Evolutionary conservation across 179 eudicot genomes (phyloP), one percentile per base, ranked within the genome.

Genomic region (Silene vulgaris): DNA sequence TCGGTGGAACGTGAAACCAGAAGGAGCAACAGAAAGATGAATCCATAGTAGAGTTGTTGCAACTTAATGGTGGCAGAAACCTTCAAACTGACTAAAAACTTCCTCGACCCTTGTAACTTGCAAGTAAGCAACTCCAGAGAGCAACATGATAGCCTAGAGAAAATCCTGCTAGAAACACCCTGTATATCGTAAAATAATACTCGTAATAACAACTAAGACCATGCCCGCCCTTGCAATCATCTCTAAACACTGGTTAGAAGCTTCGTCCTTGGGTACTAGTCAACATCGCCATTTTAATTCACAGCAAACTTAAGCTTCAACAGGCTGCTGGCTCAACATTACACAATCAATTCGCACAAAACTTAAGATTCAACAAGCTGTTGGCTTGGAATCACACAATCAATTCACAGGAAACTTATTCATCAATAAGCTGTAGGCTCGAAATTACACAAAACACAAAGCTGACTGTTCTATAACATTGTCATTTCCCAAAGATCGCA

Each of bases 171-270:
- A 67, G 48, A 45, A 65, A 32, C 48, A 65, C 48, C 69, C 30
- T 30, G 19, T 65, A 30, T 12, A 65, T 5, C 69, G n/a, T n/a
- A n/a, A n/a, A n/a, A n/a, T n/a, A n/a, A n/a, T n/a, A n/a, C n/a
- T n/a, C 17, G 17, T 13, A 32, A 5, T 32, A 8, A 28, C 37
- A 32, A 13, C 6, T 66, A 32, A 45, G 35, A 48, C n/a, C 54
- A 30, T 37, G 3, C 32, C 21, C 8, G 0, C 35, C n/a, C 50
- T 66, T 66, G 21, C 70, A 66, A 17, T 66, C 70, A 30, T 26
- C 73, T 69, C 73, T 16, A 69, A 69, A 67, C 20, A 20, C 32
- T 19, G 17, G 45, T 45, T 20, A 43, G 73, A 69, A 69, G 59
- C 73, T 20, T 69, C 56, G 11, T 43, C 57, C 32, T 11, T 19